These are phyloP conservation scores for Calonectria pseudoturangicola DNA, from an alignment of 2,329 filamentous ascomycete species.

Conservation along the genomic window DNA sequence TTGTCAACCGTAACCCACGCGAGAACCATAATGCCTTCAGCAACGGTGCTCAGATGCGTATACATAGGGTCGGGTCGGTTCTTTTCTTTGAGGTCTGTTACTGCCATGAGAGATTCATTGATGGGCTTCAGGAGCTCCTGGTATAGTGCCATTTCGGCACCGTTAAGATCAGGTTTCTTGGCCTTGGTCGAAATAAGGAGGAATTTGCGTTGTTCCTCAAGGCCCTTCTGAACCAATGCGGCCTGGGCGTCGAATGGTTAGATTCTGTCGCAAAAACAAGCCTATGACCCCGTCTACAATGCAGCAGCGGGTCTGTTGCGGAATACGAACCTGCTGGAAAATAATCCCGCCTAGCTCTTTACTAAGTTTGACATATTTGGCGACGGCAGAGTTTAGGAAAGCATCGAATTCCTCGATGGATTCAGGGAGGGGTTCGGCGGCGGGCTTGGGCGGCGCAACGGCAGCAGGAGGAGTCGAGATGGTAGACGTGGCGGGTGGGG, in stretches of 20 bases:
- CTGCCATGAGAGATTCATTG: conserved; percentile 86
- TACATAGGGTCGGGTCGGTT: conserved; percentile 86
- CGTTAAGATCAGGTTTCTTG: conserved; percentile 87
- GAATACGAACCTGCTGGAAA: conserved; percentile 81
- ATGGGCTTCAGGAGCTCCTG: conserved; percentile 90
- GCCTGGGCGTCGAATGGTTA: conserved; percentile 61
- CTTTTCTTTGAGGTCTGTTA: conserved; percentile 86
- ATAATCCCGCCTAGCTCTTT: conserved; percentile 85
- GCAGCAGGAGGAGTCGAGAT: conserved; percentile 58
- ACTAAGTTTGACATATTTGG: conserved; percentile 86
- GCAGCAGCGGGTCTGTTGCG: background rate
- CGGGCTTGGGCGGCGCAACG: conserved; percentile 59
- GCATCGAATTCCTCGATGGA: conserved; percentile 92
- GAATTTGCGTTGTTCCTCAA: conserved; percentile 90
- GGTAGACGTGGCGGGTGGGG: conserved; percentile 56
- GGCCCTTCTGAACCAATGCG: conserved; percentile 76
- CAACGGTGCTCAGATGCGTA: conserved; percentile 89
- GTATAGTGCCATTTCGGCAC: conserved; percentile 77
- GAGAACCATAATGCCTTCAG: conserved; percentile 91
- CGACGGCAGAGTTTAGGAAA: conserved; percentile 83
- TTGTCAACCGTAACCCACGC: conserved; percentile 92
- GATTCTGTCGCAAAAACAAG: background rate
- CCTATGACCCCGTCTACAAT: background rate
- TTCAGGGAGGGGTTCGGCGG: conserved; percentile 79
- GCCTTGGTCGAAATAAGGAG: conserved; percentile 91